phyloP scores from a whole-genome alignment of 2,329 filamentous ascomycete genomes.

The Penicillium paneum region DNA sequence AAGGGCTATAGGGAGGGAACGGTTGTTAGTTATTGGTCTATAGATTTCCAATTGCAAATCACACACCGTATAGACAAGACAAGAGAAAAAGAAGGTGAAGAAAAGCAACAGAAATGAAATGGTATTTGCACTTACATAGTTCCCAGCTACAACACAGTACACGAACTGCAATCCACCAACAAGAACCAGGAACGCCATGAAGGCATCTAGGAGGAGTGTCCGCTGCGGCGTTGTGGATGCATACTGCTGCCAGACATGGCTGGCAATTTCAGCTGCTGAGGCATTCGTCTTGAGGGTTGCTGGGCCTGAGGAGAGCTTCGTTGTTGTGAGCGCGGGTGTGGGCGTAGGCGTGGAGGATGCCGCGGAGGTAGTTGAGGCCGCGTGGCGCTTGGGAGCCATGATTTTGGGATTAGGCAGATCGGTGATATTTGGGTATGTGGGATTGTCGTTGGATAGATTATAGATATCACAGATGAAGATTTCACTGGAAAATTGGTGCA shows the following conservation, averaged over 20 bases:
- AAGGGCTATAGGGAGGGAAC: conserved; percentile 66
- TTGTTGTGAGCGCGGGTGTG: conserved; percentile 17
- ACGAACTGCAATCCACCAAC: conserved; percentile 89
- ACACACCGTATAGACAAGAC: background rate
- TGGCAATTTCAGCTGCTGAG: conserved; percentile 56
- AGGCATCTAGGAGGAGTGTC: conserved; percentile 85
- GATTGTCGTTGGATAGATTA: background rate
- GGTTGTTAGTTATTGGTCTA: background rate
- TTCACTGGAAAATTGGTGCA: background rate
- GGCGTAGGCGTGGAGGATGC: conserved; percentile 18
- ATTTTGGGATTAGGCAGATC: conserved; percentile 17
- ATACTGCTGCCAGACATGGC: conserved; percentile 75
- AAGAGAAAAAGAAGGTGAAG: background rate
- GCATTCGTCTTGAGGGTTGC: conserved; percentile 40
- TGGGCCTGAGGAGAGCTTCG: conserved; percentile 34
- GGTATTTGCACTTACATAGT: conserved; percentile 68
- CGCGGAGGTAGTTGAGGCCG: conserved; percentile 30
- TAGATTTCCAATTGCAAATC: background rate
- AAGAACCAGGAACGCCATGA: conserved; percentile 80
- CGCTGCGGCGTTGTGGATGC: conserved; percentile 77
- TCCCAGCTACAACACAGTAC: conserved; percentile 88
- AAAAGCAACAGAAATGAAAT: background rate
- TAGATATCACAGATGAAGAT: background rate
- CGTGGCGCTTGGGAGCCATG: conserved; percentile 30
- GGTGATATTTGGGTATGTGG: conserved; percentile 28